These are phyloP conservation scores for Dipodascus geniculatus DNA, from an alignment of 805 yeast genomes.

Conservation along the genomic window DNA sequence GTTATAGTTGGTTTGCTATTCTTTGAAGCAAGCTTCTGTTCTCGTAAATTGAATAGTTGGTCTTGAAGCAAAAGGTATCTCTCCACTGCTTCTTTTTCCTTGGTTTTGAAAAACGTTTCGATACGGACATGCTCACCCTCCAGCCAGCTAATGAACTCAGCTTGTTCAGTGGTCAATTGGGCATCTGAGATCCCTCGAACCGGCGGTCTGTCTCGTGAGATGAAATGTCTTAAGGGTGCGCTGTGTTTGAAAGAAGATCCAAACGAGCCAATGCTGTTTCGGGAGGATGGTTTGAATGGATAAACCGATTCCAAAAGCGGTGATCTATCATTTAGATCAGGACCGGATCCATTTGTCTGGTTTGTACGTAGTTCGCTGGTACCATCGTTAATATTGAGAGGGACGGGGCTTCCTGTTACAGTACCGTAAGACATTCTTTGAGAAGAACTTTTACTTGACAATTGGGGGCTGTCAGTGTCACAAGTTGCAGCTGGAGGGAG, in stretches of 20 bases:
- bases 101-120: constrained; percentile 45
- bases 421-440: background rate
- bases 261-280: background rate
- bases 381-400: background rate
- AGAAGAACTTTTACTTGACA: background rate
- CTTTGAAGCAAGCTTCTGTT: constrained; percentile 27
- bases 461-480: no score
- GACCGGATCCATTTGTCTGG: background rate
- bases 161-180: constrained; percentile 25
- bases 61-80: constrained; percentile 53
- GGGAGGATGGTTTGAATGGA: constrained; percentile 2
- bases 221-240: background rate
- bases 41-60: constrained; percentile 53
- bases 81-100: constrained; percentile 48
- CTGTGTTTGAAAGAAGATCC: background rate
- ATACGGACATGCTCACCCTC: constrained; percentile 49
- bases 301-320: constrained; percentile 13
- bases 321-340: constrained; percentile 14
- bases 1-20: background rate
- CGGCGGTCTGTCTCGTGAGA: background rate
- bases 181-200: background rate
- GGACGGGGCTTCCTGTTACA: background rate
- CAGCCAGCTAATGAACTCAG: constrained; percentile 55
- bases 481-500: background rate
- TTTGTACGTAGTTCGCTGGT: background rate